A percentile compares a stretch with the other conserved stretches of the same genome.
These are phyloP conservation scores for Talaromyces sp. DNA, from an alignment of 2,329 filamentous ascomycete genomes.

Conservation along the genomic window DNA sequence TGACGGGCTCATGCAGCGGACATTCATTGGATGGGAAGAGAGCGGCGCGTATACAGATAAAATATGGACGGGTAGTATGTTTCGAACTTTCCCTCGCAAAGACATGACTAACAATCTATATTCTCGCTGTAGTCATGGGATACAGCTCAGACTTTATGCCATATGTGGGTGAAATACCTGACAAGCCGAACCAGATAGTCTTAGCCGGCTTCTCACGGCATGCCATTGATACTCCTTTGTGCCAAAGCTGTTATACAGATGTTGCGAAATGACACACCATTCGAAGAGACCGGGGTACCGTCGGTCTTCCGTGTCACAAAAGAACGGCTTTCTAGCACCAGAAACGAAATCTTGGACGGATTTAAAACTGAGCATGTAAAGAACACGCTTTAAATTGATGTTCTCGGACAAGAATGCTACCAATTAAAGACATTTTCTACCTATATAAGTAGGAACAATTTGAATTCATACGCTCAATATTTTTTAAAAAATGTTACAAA, in stretches of 20 bases:
- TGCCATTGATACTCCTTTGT: slow-evolving; percentile 59
- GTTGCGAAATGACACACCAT: slow-evolving; percentile 33
- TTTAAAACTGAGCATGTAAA: too few relatives aligned
- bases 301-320: slow-evolving; percentile 9
- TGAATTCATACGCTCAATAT: too few relatives aligned
- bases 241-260: slow-evolving; percentile 55
- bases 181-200: slow-evolving; percentile 47
- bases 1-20: slow-evolving; percentile 33
- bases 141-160: slow-evolving; percentile 48
- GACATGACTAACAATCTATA: background rate
- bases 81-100: background rate
- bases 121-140: slow-evolving; percentile 41
- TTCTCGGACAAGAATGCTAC: too few relatives aligned
- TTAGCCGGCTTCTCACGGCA: slow-evolving; percentile 61
- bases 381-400: too few relatives aligned
- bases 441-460: too few relatives aligned
- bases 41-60: slow-evolving; percentile 25
- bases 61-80: slow-evolving; percentile 29
- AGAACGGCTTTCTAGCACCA: too few relatives aligned
- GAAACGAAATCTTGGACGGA: too few relatives aligned
- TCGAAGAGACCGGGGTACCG: slow-evolving; percentile 27
- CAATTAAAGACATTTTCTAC: too few relatives aligned
- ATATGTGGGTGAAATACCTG: slow-evolving; percentile 48
- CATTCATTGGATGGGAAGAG: slow-evolving; percentile 32
- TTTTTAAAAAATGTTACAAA: too few relatives aligned